These are phyloP conservation scores for Sophora flavescens DNA, from an alignment of 306 rosid genomes.

Conservation along the genomic window DNA sequence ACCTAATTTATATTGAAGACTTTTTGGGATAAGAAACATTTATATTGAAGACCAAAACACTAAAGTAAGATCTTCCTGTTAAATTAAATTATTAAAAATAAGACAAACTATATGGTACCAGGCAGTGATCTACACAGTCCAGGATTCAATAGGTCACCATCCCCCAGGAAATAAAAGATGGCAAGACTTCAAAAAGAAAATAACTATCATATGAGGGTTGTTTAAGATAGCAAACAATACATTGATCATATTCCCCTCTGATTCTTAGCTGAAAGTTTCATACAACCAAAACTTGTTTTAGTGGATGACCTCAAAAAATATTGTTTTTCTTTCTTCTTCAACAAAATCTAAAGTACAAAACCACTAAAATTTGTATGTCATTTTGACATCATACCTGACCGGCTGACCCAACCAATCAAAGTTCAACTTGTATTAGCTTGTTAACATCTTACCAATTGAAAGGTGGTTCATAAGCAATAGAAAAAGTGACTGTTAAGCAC, in stretches of 20 bases:
- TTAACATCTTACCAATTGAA: slow-evolving; percentile 48
- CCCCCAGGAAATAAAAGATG: slow-evolving; percentile 10
- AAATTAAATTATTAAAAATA: neutral
- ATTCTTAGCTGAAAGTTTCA: slow-evolving; percentile 6
- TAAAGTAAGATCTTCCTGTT: neutral
- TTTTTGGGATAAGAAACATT: neutral
- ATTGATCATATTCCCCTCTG: neutral
- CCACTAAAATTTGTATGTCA: neutral
- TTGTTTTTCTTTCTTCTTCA: neutral
- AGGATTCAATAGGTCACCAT: neutral
- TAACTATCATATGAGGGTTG: neutral
- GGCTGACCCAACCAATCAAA: slow-evolving; percentile 32
- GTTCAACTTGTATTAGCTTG: slow-evolving; percentile 34
- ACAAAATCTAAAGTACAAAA: neutral
- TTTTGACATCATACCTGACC: slow-evolving; percentile 47
- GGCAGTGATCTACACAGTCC: too few species aligned
- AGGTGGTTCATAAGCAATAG: slow-evolving; percentile 45
- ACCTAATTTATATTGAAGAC: slow-evolving; percentile 1
- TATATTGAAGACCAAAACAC: neutral
- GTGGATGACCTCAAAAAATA: neutral
- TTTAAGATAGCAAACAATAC: neutral
- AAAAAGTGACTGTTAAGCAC: slow-evolving; percentile 32
- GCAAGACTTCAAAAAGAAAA: neutral
- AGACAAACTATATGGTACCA: too few species aligned
- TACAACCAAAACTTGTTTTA: slow-evolving; percentile 13